Percentiles rank a stretch among this genome's conserved stretches.
These are phyloP conservation scores for Citrus unshiu DNA, from an alignment of 345 rosid genomes.

Conservation along the genomic window DNA sequence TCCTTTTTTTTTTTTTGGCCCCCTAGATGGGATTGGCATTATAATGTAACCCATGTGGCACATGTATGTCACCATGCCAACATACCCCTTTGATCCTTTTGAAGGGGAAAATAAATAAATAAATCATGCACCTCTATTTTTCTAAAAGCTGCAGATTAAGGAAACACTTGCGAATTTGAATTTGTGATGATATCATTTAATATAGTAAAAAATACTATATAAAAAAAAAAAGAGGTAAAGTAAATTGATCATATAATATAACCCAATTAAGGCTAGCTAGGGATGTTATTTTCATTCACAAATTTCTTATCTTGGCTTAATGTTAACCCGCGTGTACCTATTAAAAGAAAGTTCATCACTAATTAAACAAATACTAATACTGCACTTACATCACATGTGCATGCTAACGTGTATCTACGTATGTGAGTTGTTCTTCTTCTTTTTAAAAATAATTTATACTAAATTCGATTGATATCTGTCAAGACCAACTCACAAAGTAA, in stretches of 20 bases:
- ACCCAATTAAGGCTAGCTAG: not conserved
- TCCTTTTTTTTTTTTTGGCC: not conserved
- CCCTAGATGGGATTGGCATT: not conserved
- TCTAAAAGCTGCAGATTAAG: too few species aligned
- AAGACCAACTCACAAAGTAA: too few species aligned
- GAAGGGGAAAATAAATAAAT: too few species aligned
- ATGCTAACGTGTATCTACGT: too few species aligned
- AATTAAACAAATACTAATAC: not conserved
- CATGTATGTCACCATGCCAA: not conserved
- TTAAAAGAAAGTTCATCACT: not conserved
- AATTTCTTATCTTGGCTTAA: not conserved
- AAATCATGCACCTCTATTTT: not conserved
- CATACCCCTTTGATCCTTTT: not conserved
- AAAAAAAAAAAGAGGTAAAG: too few species aligned
- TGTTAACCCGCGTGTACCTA: not conserved
- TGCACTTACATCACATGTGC: not conserved
- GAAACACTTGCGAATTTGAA: too few species aligned
- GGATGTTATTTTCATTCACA: not conserved
- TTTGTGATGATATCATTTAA: too few species aligned
- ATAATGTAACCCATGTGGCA: slow-evolving; percentile 14
- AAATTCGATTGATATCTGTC: too few species aligned
- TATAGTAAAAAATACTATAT: too few species aligned
- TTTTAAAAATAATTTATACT: too few species aligned
- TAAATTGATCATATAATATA: too few species aligned
- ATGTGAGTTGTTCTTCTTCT: too few species aligned